Conservation (phyloP, 176 grass and related monocot species). For the Bothriochloa decipiens region DNA sequence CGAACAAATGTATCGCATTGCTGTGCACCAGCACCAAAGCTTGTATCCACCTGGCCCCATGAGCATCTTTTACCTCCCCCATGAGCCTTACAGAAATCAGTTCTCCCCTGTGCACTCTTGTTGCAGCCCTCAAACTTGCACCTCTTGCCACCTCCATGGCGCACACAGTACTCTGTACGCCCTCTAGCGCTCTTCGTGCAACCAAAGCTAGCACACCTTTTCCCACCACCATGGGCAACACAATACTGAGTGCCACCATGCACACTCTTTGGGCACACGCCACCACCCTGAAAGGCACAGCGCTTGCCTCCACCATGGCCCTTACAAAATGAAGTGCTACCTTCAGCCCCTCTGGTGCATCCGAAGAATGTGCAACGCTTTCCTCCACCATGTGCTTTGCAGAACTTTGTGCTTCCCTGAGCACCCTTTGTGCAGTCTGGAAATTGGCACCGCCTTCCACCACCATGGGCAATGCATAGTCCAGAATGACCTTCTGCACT, state of each 20-base stretch:
- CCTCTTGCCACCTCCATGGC: conserved; percentile 93
- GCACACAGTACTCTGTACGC: conserved; percentile 78
- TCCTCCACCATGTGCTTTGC: conserved; percentile 89
- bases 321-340: conserved; percentile 86
- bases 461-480: conserved; percentile 93
- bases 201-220: conserved; percentile 63
- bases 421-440: conserved; percentile 79
- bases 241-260: conserved; percentile 85
- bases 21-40: conserved; percentile 33
- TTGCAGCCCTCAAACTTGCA: conserved; percentile 61
- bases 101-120: conserved; percentile 86
- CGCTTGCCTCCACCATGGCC: conserved; percentile 95
- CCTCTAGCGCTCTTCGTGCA: conserved; percentile 94
- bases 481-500: conserved; percentile 94
- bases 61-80: conserved; percentile 77
- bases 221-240: conserved; percentile 88
- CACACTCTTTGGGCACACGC: conserved; percentile 86
- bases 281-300: conserved; percentile 78
- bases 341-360: conserved; percentile 91
- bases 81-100: conserved; percentile 83
- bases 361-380: conserved; percentile 93
- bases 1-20: conserved; percentile 72
- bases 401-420: conserved; percentile 92
- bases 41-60: conserved; percentile 49
- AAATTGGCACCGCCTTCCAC: conserved; percentile 84